A percentile compares a stretch with the other conserved stretches of the same genome.
Evolutionary conservation across 192 early-diverging fungal species (phyloP).

Genomic region (Gigaspora rosea): DNA sequence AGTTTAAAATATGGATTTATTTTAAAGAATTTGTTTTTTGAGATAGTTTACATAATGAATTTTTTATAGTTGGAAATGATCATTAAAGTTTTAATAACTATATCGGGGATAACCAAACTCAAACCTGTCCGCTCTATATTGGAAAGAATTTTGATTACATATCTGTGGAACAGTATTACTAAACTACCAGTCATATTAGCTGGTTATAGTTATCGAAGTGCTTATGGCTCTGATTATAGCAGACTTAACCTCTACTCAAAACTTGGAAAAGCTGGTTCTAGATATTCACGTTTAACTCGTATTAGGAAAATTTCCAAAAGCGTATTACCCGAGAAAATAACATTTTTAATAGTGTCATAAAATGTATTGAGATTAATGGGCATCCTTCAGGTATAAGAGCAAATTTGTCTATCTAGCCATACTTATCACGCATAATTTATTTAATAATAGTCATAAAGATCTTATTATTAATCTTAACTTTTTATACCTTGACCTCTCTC

Average conservation of each 20-base stretch:
- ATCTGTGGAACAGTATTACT: background rate
- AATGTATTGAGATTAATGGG: background rate
- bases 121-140: background rate
- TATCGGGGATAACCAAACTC: too few species aligned
- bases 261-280: background rate
- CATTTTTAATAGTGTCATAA: background rate
- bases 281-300: background rate
- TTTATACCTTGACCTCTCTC: constrained; percentile 28
- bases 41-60: too few species aligned
- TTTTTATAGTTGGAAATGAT: too few species aligned
- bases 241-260: background rate
- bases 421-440: constrained; percentile 51
- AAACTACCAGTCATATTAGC: background rate
- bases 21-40: too few species aligned
- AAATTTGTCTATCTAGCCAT: constrained; percentile 43
- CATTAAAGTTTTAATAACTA: too few species aligned
- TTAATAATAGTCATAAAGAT: constrained; percentile 37
- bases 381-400: constrained; percentile 44
- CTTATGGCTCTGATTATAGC: background rate
- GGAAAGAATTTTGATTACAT: background rate
- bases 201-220: background rate
- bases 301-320: background rate
- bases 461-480: constrained; percentile 45
- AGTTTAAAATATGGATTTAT: too few species aligned
- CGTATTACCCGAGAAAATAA: background rate